These are phyloP conservation scores for Populus alba DNA, from an alignment of 345 rosid species.

Conservation along the genomic window DNA sequence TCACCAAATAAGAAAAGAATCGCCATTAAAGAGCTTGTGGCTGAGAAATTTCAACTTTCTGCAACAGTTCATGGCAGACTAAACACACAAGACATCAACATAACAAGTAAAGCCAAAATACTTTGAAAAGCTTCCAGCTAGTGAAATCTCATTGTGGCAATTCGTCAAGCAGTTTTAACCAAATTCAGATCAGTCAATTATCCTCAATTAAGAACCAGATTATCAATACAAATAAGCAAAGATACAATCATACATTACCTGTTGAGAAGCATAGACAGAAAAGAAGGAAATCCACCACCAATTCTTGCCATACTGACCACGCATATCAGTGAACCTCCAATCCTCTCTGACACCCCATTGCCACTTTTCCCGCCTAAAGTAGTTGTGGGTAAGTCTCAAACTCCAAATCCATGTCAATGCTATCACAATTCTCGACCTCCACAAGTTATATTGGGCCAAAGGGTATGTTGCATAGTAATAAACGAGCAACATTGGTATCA, in stretches of 20 bases:
- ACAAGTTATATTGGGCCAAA: conserved; percentile 45
- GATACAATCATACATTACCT: conserved; percentile 39
- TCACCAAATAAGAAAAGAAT: neutral
- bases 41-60: neutral
- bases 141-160: conserved; percentile 33
- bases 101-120: neutral
- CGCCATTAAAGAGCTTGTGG: neutral
- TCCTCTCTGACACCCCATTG: conserved; percentile 95
- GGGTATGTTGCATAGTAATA: conserved; percentile 81
- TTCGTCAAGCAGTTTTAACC: conserved; percentile 32
- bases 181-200: neutral
- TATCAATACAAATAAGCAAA: neutral
- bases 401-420: conserved; percentile 76
- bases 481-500: conserved; percentile 76
- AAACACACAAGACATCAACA: neutral
- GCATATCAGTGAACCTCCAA: conserved; percentile 88
- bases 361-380: conserved; percentile 95
- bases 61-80: neutral
- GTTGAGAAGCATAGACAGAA: conserved; percentile 78
- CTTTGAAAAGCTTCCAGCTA: neutral
- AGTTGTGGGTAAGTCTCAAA: conserved; percentile 78
- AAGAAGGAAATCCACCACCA: conserved; percentile 99
- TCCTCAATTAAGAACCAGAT: neutral
- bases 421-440: conserved; percentile 67
- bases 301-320: conserved; percentile 69